Percentiles rank a stretch among this genome's conserved stretches.
Conservation (phyloP, 176 grass and related monocot species). For the Pharus latifolius region DNA sequence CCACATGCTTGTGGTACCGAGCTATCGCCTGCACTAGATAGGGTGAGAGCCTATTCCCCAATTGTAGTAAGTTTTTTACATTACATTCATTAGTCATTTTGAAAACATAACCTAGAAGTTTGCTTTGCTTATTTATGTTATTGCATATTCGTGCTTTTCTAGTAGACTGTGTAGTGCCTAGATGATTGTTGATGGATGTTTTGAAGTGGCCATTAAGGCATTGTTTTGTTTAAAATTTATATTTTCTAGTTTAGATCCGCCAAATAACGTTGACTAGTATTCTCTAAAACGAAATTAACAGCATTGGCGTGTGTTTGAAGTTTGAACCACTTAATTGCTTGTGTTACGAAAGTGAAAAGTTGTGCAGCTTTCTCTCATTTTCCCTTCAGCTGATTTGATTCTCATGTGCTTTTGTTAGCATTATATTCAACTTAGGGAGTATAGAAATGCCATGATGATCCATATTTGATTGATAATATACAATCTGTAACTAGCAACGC, state of each 20-base stretch:
- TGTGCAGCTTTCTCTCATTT: not conserved
- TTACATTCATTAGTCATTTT: not conserved
- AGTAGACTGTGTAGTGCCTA: not conserved
- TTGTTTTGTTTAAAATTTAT: not conserved
- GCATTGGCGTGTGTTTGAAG: not conserved
- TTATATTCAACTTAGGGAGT: too few species aligned
- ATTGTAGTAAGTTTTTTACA: not conserved
- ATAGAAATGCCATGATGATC: too few species aligned
- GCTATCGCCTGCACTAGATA: slow-evolving; percentile 2
- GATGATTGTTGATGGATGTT: not conserved
- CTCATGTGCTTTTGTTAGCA: not conserved
- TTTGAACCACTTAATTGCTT: not conserved
- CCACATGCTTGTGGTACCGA: slow-evolving; percentile 20
- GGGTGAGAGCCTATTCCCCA: slow-evolving; percentile 5
- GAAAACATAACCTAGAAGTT: not conserved
- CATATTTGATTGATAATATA: not conserved
- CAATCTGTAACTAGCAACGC: not conserved
- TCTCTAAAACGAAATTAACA: not conserved
- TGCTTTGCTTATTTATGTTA: too few species aligned
- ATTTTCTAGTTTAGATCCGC: not conserved
- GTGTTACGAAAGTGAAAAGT: not conserved
- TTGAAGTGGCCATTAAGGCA: not conserved
- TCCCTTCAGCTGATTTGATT: not conserved
- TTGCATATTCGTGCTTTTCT: not conserved
- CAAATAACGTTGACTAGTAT: not conserved